These are phyloP conservation scores for Ceratobasidium sp. DNA, from an alignment of 1,284 basidiomycete genomes.

Conservation along the genomic window DNA sequence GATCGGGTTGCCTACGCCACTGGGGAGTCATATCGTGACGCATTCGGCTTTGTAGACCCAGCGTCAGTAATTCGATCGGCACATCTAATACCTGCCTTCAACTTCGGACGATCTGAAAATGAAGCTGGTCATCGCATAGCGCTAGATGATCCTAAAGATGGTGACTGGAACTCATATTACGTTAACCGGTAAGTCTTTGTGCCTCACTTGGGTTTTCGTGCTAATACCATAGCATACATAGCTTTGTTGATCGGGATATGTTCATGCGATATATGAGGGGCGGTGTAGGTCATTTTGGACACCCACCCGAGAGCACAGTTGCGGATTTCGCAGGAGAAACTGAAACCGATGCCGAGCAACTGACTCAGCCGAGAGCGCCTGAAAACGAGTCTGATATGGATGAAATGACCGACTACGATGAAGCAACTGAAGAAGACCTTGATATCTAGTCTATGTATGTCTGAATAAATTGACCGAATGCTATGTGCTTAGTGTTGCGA, in stretches of 20 bases:
- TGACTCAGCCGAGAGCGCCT: too few species aligned
- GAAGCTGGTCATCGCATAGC: background rate
- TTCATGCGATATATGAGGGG: slow-evolving; percentile 42
- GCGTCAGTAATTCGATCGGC: background rate
- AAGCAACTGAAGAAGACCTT: too few species aligned
- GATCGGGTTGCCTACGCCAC: background rate
- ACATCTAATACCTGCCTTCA: slow-evolving; percentile 34
- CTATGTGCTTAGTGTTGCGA: too few species aligned
- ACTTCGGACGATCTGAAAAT: background rate
- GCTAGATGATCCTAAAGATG: slow-evolving; percentile 12
- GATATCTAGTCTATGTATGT: too few species aligned
- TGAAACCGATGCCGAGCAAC: too few species aligned
- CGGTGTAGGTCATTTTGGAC: background rate
- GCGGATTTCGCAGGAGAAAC: too few species aligned
- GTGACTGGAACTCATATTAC: slow-evolving; percentile 47
- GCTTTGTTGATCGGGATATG: slow-evolving; percentile 45
- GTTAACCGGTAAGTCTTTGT: slow-evolving; percentile 47
- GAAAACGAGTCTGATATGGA: too few species aligned
- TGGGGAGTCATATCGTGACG: background rate
- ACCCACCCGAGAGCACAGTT: too few species aligned
- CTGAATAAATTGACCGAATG: too few species aligned
- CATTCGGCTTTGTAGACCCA: slow-evolving; percentile 42
- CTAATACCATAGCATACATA: background rate
- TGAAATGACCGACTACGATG: too few species aligned
- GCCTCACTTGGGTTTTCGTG: too few species aligned